Evolutionary conservation across 805 yeast species (phyloP).

Genomic region (Wickerhamomyces ciferrii): DNA sequence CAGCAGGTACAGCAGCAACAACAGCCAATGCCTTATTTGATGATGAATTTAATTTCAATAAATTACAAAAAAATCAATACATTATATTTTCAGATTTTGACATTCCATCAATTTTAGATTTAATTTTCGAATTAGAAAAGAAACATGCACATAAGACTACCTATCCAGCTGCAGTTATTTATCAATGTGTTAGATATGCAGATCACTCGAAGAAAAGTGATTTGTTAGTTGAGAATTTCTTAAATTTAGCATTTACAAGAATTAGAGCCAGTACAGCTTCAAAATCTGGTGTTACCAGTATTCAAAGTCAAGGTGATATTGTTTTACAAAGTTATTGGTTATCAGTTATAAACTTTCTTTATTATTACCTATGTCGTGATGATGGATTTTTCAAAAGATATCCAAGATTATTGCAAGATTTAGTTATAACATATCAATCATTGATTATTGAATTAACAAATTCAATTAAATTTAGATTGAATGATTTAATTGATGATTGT

Average conservation of each 20-base stretch:
- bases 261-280: slow-evolving; percentile 56
- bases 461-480: slow-evolving; percentile 58
- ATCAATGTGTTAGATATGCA: slow-evolving; percentile 67
- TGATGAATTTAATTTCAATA: slow-evolving; percentile 50
- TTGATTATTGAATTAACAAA: slow-evolving; percentile 61
- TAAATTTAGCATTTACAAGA: slow-evolving; percentile 56
- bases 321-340: slow-evolving; percentile 84
- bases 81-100: slow-evolving; percentile 56
- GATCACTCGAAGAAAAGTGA: slow-evolving; percentile 50
- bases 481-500: slow-evolving; percentile 56
- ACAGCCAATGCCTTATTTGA: slow-evolving; percentile 16
- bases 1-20: neutral
- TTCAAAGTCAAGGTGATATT: slow-evolving; percentile 48
- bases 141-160: slow-evolving; percentile 39
- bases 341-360: slow-evolving; percentile 68
- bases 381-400: slow-evolving; percentile 47
- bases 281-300: slow-evolving; percentile 50
- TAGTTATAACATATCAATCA: slow-evolving; percentile 50
- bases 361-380: slow-evolving; percentile 72
- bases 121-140: slow-evolving; percentile 57
- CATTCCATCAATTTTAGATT: slow-evolving; percentile 68
- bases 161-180: slow-evolving; percentile 65
- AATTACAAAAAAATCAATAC: slow-evolving; percentile 50
- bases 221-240: slow-evolving; percentile 51
- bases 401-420: slow-evolving; percentile 57